phyloP scores from a whole-genome alignment of 306 rosid species.

The Prunus dulcis region DNA sequence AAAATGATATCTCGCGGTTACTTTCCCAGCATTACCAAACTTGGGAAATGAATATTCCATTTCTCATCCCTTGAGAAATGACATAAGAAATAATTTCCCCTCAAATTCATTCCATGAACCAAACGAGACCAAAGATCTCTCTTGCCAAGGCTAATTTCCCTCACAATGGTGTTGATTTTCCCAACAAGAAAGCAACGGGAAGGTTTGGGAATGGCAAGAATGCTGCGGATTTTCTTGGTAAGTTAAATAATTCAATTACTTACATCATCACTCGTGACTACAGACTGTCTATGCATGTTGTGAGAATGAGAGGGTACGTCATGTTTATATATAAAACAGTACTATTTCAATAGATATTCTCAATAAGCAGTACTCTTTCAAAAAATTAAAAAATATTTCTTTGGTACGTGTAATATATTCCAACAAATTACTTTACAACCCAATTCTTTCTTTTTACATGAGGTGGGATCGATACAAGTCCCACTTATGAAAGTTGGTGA shows the following conservation, averaged over 20 bases:
- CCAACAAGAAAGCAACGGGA: constrained; percentile 32
- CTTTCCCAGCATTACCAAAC: no score
- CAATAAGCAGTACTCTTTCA: not conserved
- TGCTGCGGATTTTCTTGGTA: constrained; percentile 45
- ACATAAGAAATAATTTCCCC: no score
- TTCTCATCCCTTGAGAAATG: no score
- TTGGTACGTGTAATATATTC: not conserved
- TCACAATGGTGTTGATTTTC: constrained; percentile 43
- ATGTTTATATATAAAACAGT: no score
- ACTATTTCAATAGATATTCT: no score
- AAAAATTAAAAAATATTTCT: not conserved
- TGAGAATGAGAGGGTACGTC: not conserved
- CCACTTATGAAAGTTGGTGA: not conserved
- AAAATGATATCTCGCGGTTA: no score
- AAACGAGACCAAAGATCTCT: constrained; percentile 18
- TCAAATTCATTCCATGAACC: no score
- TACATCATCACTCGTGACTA: not conserved
- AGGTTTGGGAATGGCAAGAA: constrained; percentile 48
- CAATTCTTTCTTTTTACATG: not conserved
- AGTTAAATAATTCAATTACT: not conserved
- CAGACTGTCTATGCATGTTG: not conserved
- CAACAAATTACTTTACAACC: not conserved
- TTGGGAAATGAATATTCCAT: no score
- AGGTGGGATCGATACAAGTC: not conserved
- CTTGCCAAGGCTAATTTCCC: constrained; percentile 39